Conservation (phyloP, 129 eudicot genomes). For the Calendula officinalis region DNA sequence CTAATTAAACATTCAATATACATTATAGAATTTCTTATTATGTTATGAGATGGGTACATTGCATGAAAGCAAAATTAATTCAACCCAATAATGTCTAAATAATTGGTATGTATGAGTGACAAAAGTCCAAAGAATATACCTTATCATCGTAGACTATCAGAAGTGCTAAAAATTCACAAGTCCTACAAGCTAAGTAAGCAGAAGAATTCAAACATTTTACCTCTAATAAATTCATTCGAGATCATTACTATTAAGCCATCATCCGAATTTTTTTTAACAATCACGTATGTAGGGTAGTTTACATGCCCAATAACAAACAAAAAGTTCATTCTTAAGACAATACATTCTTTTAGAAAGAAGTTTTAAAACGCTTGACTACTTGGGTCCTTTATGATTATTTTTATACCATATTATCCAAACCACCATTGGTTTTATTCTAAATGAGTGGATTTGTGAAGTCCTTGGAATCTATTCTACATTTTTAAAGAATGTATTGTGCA, state of each 20-base stretch:
- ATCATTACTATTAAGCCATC: too few species aligned
- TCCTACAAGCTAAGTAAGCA: too few species aligned
- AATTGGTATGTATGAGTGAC: conserved; percentile 1
- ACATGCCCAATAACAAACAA: background rate
- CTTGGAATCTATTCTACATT: conserved; percentile 29
- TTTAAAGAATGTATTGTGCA: conserved; percentile 25
- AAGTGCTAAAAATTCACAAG: too few species aligned
- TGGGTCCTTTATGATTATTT: background rate
- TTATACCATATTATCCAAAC: conserved; percentile 25
- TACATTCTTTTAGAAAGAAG: background rate
- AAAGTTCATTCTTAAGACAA: background rate
- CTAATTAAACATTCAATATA: conserved; percentile 15
- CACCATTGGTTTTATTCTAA: conserved; percentile 30
- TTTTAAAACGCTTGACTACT: background rate
- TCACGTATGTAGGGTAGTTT: too few species aligned
- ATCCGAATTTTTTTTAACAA: too few species aligned
- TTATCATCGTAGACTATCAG: background rate
- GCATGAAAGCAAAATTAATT: conserved; percentile 15
- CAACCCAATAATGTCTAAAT: conserved; percentile 13
- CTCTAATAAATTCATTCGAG: too few species aligned
- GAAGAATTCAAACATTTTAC: too few species aligned
- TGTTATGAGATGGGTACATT: conserved; percentile 4
- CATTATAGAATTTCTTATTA: conserved; percentile 13
- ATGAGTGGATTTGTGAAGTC: conserved; percentile 28
- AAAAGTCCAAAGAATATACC: background rate